Conservation (phyloP, 352 stramenopile genomes). For the Nothophytophthora sp. region DNA sequence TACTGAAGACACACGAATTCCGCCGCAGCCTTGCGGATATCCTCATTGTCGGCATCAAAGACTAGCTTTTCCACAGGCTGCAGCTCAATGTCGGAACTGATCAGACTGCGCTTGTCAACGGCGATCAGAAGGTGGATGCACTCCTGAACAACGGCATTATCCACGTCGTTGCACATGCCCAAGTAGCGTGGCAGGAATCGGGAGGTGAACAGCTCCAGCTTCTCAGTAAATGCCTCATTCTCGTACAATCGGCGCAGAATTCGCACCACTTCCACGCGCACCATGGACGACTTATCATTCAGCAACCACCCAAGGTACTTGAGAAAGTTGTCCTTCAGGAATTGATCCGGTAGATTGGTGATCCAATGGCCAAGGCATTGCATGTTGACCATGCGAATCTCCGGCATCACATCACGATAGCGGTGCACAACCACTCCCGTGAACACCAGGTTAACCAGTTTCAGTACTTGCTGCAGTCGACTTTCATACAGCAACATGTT, state of each 20-base stretch:
- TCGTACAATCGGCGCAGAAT: slow-evolving; percentile 88
- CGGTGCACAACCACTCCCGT: slow-evolving; percentile 79
- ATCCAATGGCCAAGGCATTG: slow-evolving; percentile 86
- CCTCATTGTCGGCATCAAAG: slow-evolving; percentile 68
- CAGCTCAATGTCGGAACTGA: slow-evolving; percentile 78
- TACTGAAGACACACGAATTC: slow-evolving; percentile 91
- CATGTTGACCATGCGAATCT: slow-evolving; percentile 88
- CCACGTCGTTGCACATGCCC: slow-evolving; percentile 81
- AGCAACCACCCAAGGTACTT: slow-evolving; percentile 97
- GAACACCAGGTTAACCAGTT: slow-evolving; percentile 71
- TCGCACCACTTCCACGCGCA: slow-evolving; percentile 83
- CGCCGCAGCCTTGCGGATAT: slow-evolving; percentile 78
- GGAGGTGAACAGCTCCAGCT: slow-evolving; percentile 78
- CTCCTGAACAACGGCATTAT: slow-evolving; percentile 67
- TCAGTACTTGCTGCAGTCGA: slow-evolving; percentile 55
- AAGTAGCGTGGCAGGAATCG: slow-evolving; percentile 79
- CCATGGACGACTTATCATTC: slow-evolving; percentile 86
- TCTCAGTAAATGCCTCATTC: slow-evolving; percentile 60
- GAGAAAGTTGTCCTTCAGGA: slow-evolving; percentile 93
- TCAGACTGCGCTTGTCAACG: slow-evolving; percentile 81
- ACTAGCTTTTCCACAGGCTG: slow-evolving; percentile 80
- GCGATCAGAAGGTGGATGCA: slow-evolving; percentile 78
- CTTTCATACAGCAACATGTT: slow-evolving; percentile 73
- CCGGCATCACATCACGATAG: slow-evolving; percentile 93
- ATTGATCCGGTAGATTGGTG: slow-evolving; percentile 85